Evolutionary conservation across 1,284 basidiomycete genomes (phyloP).

Genomic region (Cutaneotrichosporon arboriforme): DNA sequence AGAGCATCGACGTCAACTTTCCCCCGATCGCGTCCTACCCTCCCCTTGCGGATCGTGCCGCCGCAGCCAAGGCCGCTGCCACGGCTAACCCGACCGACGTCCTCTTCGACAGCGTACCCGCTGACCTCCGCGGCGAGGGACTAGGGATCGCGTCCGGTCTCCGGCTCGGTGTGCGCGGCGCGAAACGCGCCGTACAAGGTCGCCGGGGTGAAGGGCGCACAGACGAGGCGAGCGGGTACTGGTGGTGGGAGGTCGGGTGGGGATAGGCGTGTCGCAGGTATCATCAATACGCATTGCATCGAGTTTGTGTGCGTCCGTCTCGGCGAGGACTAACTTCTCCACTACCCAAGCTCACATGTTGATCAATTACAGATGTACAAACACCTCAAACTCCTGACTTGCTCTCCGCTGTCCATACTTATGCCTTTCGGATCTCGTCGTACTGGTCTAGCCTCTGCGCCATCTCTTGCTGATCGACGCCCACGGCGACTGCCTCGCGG

Average conservation of each 20-base stretch:
- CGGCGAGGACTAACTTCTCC: too few species aligned
- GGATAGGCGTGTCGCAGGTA: conserved; percentile 11
- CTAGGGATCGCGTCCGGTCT: conserved; percentile 25
- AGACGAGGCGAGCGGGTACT: conserved; percentile 45
- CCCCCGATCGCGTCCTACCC: conserved; percentile 31
- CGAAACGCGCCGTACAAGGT: conserved; percentile 35
- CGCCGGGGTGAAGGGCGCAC: conserved; percentile 43
- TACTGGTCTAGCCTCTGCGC: not conserved
- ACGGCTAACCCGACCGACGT: not conserved
- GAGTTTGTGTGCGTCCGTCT: too few species aligned
- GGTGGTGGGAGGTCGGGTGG: conserved; percentile 50
- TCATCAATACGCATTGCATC: not conserved
- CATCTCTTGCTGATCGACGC: not conserved
- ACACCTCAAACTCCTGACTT: too few species aligned
- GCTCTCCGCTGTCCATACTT: too few species aligned
- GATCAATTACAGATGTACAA: too few species aligned
- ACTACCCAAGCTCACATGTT: too few species aligned
- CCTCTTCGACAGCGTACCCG: not conserved
- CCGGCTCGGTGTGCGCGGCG: conserved; percentile 36
- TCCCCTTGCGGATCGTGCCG: conserved; percentile 18
- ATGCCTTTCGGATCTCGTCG: conserved; percentile 1
- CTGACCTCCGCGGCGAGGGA: not conserved
- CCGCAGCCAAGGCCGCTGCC: not conserved
- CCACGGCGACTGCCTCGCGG: not conserved
- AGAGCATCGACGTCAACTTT: conserved; percentile 41